Evolutionary conservation across 139 green algal species (phyloP), one percentile per base, ranked within the genome.

Genomic region (Chlorella sp.): DNA sequence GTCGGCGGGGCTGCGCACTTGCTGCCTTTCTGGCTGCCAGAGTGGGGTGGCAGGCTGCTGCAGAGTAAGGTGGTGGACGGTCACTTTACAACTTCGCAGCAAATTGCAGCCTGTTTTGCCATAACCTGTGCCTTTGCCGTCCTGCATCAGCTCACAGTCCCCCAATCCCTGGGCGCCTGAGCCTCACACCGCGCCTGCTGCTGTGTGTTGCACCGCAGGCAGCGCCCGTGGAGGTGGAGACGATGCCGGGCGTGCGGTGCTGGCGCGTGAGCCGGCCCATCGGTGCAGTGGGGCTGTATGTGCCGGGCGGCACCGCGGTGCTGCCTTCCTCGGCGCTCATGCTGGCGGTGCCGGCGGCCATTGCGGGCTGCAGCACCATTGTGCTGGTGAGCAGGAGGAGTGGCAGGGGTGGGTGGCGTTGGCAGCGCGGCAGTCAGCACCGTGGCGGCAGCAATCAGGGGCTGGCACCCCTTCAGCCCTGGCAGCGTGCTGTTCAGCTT

Each of bases 271-370:
- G 88, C 2, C 80, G 94, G 13, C 91, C 94, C 77, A 96, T 97
- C 77, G 88, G 83, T 34, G 82, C 91, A 1, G 97, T 99, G 34
- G 97, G 97, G 13, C 76, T 99, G 43, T 99, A 99, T 86, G 96
- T 99, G 17, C 97, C 97, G 1, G 97, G 97, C 16, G 97, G 97
- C 68, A 99, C 95, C 24, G 97, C 97, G 1, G 95, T 99, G 70
- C 93, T 99, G 79, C 97, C 97, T 34, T 98, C 93, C 83, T 96
- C 90, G 26, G 93, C 97, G 17, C 92, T 99, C 56, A 99, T 99
- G 97, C 91, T 99, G 36, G 92, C 96, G 11, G 95, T 99, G 76
- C 97, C 97, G 1, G 96, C 96, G 2, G 89, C 69, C 26, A 88
- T 97, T 48, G 95, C 97, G 0, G 97, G 96, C 38, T 99, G 97